phyloP scores from a whole-genome alignment of 495 filamentous ascomycete species.

The Poronia punctata region DNA sequence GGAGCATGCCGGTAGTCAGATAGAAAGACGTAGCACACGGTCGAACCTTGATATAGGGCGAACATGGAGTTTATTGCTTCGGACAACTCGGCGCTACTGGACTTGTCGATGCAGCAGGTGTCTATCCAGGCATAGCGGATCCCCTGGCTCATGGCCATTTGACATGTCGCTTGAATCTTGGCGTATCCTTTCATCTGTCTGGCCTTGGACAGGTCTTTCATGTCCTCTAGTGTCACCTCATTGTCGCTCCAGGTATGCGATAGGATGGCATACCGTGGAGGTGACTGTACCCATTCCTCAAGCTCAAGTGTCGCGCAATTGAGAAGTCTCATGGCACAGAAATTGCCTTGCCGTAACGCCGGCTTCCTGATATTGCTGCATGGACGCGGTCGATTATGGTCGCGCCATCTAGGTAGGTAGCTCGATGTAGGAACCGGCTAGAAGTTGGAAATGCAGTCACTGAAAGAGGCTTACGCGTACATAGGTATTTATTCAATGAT shows the following conservation, averaged over 20 bases:
- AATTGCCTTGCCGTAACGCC: no score
- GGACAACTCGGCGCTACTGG: constrained; percentile 31
- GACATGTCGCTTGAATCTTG: constrained; percentile 20
- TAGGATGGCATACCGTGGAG: constrained; percentile 27
- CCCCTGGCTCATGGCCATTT: constrained; percentile 9
- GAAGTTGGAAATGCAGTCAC: no score
- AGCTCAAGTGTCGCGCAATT: constrained; percentile 20
- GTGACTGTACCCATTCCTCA: constrained; percentile 21
- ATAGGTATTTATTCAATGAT: no score
- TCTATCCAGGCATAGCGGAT: constrained; percentile 27
- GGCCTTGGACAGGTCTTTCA: constrained; percentile 9
- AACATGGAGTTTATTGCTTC: constrained; percentile 40
- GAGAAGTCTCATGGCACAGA: constrained; percentile 29
- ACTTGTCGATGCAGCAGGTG: constrained; percentile 38
- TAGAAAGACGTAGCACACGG: constrained; percentile 31
- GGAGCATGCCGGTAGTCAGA: constrained; percentile 18
- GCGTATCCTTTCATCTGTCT: constrained; percentile 10
- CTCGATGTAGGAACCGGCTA: no score
- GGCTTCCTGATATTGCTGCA: no score
- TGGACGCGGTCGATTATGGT: no score
- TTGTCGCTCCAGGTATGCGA: constrained; percentile 28
- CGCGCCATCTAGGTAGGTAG: no score
- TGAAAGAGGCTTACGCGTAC: no score
- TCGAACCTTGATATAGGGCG: constrained; percentile 26
- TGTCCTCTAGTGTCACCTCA: constrained; percentile 24